These are phyloP conservation scores for Globisporangium irregulare DNA, from an alignment of 352 stramenopile species.

Conservation along the genomic window DNA sequence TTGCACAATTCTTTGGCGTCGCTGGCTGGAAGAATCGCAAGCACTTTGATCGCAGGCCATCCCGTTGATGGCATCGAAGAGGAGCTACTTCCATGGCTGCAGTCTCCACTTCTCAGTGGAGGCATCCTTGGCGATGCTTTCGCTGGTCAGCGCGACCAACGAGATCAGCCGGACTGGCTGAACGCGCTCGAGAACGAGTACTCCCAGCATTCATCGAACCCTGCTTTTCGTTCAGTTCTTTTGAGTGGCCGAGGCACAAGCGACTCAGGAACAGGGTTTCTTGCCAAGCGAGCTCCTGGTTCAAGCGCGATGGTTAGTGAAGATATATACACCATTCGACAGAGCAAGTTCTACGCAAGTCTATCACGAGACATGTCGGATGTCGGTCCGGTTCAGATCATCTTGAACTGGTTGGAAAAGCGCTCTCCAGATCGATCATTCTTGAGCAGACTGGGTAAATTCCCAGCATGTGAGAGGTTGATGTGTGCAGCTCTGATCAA, in stretches of 20 bases:
- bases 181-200: slow-evolving; percentile 16
- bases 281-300: slow-evolving; percentile 4
- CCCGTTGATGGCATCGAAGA: slow-evolving; percentile 78
- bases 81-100: slow-evolving; percentile 79
- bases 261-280: neutral
- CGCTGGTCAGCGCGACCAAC: slow-evolving; percentile 4
- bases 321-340: slow-evolving; percentile 25
- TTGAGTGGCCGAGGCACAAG: neutral
- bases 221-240: slow-evolving; percentile 7
- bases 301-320: neutral
- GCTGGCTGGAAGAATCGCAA: slow-evolving; percentile 59
- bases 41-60: slow-evolving; percentile 72
- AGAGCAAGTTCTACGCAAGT: slow-evolving; percentile 51
- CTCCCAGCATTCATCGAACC: slow-evolving; percentile 12
- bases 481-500: slow-evolving; percentile 79
- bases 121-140: slow-evolving; percentile 31
- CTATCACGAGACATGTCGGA: slow-evolving; percentile 66
- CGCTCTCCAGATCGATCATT: slow-evolving; percentile 73
- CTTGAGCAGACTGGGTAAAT: slow-evolving; percentile 70
- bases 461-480: slow-evolving; percentile 63
- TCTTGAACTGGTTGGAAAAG: slow-evolving; percentile 78
- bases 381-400: slow-evolving; percentile 43
- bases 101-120: slow-evolving; percentile 77
- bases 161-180: slow-evolving; percentile 14
- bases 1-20: slow-evolving; percentile 74